Evolutionary conservation across 169 alveolate species (phyloP), one percentile per base, ranked within the genome.

Genomic region (Plasmodium falciparum): DNA sequence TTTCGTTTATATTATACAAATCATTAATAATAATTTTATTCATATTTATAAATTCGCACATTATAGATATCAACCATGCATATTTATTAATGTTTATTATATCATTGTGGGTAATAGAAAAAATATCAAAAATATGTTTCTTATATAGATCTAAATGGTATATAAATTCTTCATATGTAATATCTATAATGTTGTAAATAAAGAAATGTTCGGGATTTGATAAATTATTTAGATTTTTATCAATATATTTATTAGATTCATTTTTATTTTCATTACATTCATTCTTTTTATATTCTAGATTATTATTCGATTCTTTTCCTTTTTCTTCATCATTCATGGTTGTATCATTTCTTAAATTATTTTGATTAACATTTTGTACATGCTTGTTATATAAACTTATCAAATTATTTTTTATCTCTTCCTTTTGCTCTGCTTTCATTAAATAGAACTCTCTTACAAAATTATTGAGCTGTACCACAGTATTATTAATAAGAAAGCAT

Each of bases 41-140:
- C 12, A 86, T 62, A 74, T 86, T 86, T n/a, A 86, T 73, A 47
- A 86, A 86, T 29, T 86, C 92, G 8, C 58, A n/a, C 63, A 86
- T 62, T 15, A 73, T 49, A 1, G 88, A 86, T 6, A 86, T 61
- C 52, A 86, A 20, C 92, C 92, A 86, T 0, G 88, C 88, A 49
- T 72, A 52, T 22, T 86, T 86, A 24, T 73, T 73, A 6, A 86
- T 61, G 50, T 72, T 73, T 61, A 39, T 20, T 22, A 86, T 65
- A 24, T 70, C 86, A 26, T 39, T 71, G 11, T 86, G 92, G 2
- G 92, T 50, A 49, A 86, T 73, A 9, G 76, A 70, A 26, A 86
- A 86, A 17, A 86, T 71, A 17, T 49, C 80, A 58, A 72, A 86
- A 33, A 86, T 49, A 43, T 86, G 62, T 15, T 70, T 86, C 20